Percentiles rank a stretch among this genome's conserved stretches.
These are phyloP conservation scores for Gynandropsis gynandra DNA, from an alignment of 345 rosid species.

Conservation along the genomic window DNA sequence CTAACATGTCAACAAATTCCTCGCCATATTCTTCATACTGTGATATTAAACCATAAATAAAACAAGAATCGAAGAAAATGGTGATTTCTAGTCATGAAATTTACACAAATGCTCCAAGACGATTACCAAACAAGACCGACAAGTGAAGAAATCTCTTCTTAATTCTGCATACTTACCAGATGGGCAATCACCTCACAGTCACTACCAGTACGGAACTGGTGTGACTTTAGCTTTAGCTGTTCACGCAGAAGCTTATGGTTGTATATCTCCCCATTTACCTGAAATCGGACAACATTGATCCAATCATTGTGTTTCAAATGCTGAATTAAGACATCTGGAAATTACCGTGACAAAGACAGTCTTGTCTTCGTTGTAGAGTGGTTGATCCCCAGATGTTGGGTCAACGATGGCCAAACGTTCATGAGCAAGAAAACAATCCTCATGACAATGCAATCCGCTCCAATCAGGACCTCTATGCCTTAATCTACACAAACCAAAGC, in stretches of 20 bases:
- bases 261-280: conserved; percentile 90
- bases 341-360: conserved; percentile 63
- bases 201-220: conserved; percentile 68
- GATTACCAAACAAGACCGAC: no score
- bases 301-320: not conserved
- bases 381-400: conserved; percentile 86
- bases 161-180: conserved; percentile 47
- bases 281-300: conserved; percentile 14
- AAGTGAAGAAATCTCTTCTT: no score
- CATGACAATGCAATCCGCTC: conserved; percentile 70
- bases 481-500: conserved; percentile 36
- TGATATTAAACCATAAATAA: conserved; percentile 14
- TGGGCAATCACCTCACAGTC: conserved; percentile 91
- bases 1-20: conserved; percentile 61
- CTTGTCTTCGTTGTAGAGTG: conserved; percentile 72
- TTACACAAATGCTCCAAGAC: no score
- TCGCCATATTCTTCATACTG: conserved; percentile 83
- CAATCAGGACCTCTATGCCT: conserved; percentile 84
- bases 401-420: conserved; percentile 76
- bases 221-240: conserved; percentile 37
- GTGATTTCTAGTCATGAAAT: no score
- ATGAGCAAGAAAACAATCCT: conserved; percentile 66
- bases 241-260: conserved; percentile 61
- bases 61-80: not conserved
- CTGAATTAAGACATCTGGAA: not conserved